phyloP scores from a whole-genome alignment of 2,329 filamentous ascomycete genomes.

The Epicoccum nigrum region DNA sequence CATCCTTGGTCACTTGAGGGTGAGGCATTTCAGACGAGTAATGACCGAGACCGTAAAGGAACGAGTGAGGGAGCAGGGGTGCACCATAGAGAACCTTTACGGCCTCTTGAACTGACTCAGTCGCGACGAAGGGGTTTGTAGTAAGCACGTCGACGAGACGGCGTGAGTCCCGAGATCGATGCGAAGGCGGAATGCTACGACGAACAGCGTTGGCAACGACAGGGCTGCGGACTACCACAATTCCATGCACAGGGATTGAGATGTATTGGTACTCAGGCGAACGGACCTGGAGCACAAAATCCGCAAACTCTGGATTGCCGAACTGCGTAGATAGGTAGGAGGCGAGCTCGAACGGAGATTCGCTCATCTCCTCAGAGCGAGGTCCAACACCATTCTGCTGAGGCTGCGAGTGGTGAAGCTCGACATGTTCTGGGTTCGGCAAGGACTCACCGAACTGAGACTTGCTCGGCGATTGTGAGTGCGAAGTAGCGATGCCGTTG shows the following conservation, averaged over 20 bases:
- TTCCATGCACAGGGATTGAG: conserved; percentile 44
- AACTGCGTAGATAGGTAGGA: conserved; percentile 43
- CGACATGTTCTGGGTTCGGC: conserved; percentile 27
- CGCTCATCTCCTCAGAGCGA: conserved; percentile 27
- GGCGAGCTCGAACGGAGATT: conserved; percentile 39
- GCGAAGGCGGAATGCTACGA: conserved; percentile 25
- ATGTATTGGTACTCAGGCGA: conserved; percentile 35
- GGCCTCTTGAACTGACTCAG: conserved; percentile 43
- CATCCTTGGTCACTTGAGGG: conserved; percentile 32
- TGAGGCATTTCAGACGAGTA: conserved; percentile 34
- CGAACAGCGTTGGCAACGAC: conserved; percentile 40
- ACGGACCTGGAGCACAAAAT: conserved; percentile 45
- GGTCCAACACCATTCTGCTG: conserved; percentile 27
- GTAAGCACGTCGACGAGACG: conserved; percentile 36
- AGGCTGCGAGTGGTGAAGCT: conserved; percentile 23
- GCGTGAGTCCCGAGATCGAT: conserved; percentile 33
- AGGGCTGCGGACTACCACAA: conserved; percentile 45
- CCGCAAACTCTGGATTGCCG: conserved; percentile 45
- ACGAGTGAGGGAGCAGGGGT: conserved; percentile 37
- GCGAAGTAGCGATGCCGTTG: conserved; percentile 39
- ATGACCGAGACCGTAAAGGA: conserved; percentile 39
- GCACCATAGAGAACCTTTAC: conserved; percentile 47
- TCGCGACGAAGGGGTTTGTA: conserved; percentile 35
- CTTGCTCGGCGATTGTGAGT: conserved; percentile 44
- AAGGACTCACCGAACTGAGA: conserved; percentile 35